A percentile compares a stretch with the other conserved stretches of the same genome.
Evolutionary conservation across 75 land plant genomes (phyloP).

Genomic region (Sequoia sempervirens): DNA sequence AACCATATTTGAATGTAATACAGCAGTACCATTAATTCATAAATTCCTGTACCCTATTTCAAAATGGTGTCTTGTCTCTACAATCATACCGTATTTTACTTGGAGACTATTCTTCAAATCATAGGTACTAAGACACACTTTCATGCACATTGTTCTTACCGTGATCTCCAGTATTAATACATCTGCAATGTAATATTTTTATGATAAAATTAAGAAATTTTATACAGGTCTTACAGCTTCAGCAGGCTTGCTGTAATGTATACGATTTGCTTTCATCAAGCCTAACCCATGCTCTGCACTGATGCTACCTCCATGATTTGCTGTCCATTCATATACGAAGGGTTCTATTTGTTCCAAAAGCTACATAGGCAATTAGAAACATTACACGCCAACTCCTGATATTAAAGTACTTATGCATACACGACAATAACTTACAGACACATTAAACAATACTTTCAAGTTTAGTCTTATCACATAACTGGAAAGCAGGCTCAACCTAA

Average conservation of each 20-base stretch:
- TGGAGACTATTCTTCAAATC: neutral
- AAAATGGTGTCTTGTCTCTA: neutral
- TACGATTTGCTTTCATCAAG: no score
- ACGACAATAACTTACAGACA: neutral
- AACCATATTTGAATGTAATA: neutral
- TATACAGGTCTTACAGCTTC: no score
- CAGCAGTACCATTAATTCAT: neutral
- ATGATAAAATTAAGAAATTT: no score
- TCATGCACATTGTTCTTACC: neutral
- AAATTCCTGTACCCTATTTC: neutral
- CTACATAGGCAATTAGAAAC: slow-evolving; percentile 30
- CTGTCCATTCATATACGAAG: slow-evolving; percentile 94
- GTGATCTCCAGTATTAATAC: neutral
- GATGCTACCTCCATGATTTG: no score
- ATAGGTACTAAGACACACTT: neutral
- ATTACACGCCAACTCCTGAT: neutral
- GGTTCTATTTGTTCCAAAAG: slow-evolving; percentile 84
- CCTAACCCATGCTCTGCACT: no score
- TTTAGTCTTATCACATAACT: neutral
- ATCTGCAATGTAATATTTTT: no score
- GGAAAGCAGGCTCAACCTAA: slow-evolving; percentile 1
- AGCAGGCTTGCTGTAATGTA: no score
- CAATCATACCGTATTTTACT: neutral
- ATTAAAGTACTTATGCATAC: neutral
- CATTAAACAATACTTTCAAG: no score